Evolutionary conservation across 2,329 filamentous ascomycete genomes (phyloP), one percentile per base, ranked within the genome.

Genomic region (Phialocephala sp.): DNA sequence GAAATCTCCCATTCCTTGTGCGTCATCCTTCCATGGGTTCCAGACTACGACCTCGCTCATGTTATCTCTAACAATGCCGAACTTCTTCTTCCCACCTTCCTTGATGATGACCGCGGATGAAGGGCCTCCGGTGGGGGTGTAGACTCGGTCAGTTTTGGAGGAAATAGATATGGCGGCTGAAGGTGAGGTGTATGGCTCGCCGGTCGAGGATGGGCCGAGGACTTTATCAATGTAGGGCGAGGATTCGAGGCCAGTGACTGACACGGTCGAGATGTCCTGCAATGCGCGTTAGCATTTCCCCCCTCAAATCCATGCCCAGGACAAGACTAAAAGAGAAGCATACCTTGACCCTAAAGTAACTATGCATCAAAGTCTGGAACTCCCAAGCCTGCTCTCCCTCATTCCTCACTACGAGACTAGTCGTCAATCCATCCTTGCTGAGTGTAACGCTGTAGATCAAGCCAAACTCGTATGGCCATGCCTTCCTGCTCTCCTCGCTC

Each of bases 21-120:
- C 88, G 82, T 96, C 97, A 69, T 94, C 92, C 47, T 85, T 84
- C 93, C 94, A 97, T 1, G 95, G 95, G 80, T 99, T 99, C 95
- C 95, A 99, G 36, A 98, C 91, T 0, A 97, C 94, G 18, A 95
- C 89, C 72, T 98, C 92, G 68, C 87, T 86, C 71, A 99, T 84
- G 71, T 93, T 94, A 79, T 97, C 93, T 68, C 95, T 88, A 47
- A 90, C 87, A 63, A 98, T 84, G 66, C 89, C 88, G 81, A 91
- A 93, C 59, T 85, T 81, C 15, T 88, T 83, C 74, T 85, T 85
- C 66, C 87, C 89, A 59, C 80, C 84, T 73, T 91, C 88, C 18
- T 82, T 76, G 57, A 96, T 86, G 14, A 85, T 76, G 56, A 92
- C 79, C 1, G 85, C 80, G 55, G 83, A 79, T 52, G 81, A 82